Evolutionary conservation across 257 asterid species (phyloP), one percentile per base, ranked within the genome.

Genomic region (Anisodus acutangulus): DNA sequence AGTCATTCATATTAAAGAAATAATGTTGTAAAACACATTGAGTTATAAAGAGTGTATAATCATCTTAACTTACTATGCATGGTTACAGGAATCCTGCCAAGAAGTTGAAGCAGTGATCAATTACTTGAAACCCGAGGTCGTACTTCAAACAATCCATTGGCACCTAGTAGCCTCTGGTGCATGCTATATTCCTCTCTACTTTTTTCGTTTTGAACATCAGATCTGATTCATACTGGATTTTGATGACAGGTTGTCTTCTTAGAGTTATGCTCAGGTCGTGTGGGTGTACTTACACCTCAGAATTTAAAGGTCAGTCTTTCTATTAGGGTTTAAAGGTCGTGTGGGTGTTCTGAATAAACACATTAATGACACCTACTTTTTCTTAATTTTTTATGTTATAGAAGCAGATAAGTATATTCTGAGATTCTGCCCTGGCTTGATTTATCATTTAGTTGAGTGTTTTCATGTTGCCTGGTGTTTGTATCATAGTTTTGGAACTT

Each of bases 201-300:
- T 47, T 49, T 74, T 74, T 49, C 5, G 15, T 78, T 39, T 49
- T 53, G 47, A 51, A 78, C 45, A 68, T 26, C 70, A 35, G 51
- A 31, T 86, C 64, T 53, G 43, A 74, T 74, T 53, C 2, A 51
- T 64, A 35, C 51, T 13, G 53, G 17, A 81, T 60, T 57, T 22
- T 57, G 68, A 47, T 68, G 89, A 72, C 89, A 96, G 99, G 98
- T 90, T 80, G 97, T 94, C 59, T 96, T 91, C 88, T 81, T 94
- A 91, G 99, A 96, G 89, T 88, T 96, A 83, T 96, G 99, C 87
- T 85, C 97, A 39, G 88, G 98, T 80, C 98, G 98, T 17, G 85
- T 93, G 60, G 89, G 94, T 62, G 66, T 96, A 85, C 98, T 96
- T 85, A 88, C 91, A 10, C 97, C 94, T 62, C 97, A 92, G 59